Base-by-base conservation (phyloP, 208 protist genomes). In the Acanthamoeba divionensis region DNA sequence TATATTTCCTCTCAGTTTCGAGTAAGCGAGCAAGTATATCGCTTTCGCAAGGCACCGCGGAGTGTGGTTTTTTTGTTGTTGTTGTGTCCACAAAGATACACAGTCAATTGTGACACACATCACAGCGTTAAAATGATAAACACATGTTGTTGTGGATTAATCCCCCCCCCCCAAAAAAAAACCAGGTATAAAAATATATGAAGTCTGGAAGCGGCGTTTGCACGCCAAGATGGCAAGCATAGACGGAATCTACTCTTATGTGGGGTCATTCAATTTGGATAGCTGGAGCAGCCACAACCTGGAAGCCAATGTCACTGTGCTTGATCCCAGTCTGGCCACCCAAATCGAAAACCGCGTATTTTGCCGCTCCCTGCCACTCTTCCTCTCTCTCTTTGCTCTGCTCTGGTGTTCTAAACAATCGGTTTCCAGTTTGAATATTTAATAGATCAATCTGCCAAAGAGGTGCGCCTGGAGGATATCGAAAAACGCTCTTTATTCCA, bases 151-250 rank as follows among this genome's bases (percentile, higher is more conserved):
- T n/a, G n/a, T n/a, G n/a, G n/a, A n/a, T n/a, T n/a, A n/a, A n/a
- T n/a, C n/a, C n/a, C n/a, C n/a, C n/a, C n/a, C n/a, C n/a, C n/a
- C n/a, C n/a, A n/a, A 41, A 41, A 41, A 41, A 41, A 41, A 41
- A 60, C 79, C 36, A 48, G 82, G 52, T 36, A 60, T 93, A 33
- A 82, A 55, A 13, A 90, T 93, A 0, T 93, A 90, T 57, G 91
- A 93, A 67, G 80, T 91, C 52, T 89, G 21, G 41, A 9, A 48
- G 33, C 47, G 44, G 21, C 69, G 44, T 5, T 26, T 93, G 36
- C 91, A 93, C 38, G 54, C 88, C 12, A 93, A 93, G 83, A 93
- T 79, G 44, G 38, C 86, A 13, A 88, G 54, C 12, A 88, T 91
- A 29, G 91, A 93, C 54, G 89, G 89, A 18, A 88, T 91, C 6